Evolutionary conservation across 177 flowering plant genomes (phyloP), one percentile per base, ranked within the genome.

Genomic region (Vitis hybrid): DNA sequence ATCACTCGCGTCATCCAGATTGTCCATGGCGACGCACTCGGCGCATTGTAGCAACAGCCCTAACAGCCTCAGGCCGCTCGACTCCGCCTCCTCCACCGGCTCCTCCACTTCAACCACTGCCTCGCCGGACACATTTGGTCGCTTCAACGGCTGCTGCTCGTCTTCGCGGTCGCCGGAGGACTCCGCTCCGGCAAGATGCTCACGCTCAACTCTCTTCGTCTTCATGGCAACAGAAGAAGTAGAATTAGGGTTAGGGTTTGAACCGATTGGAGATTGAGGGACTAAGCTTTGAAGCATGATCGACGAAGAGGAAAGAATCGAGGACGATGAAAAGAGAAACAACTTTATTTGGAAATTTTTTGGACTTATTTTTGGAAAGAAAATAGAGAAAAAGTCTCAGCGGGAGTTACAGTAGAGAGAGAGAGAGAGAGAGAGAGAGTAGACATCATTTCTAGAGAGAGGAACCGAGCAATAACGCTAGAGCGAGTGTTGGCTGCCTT

Each of bases 41-140:
- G 96, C 98, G 76, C 98, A 93, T 78, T 86, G 90, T 6, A 93
- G 81, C 51, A 93, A 70, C 4, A 90, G 81, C 1, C 96, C 88
- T 0, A 93, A 73, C 5, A 93, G 84, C 19, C 84, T 78, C 32
- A 93, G 81, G 1, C 88, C 90, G 10, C 70, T 61, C 1, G 83
- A 74, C 64, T 85, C 89, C 5, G 62, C 67, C 15, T 51, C 51
- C 26, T 70, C 75, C 1, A 6, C 55, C 34, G 21, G 15, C 14
- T 59, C 51, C 56, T 69, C 68, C 2, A 60, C 73, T 58, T 75
- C 62, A 9, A 60, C 51, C 4, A 64, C 18, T 1, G 67, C 64
- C 34, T 65, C 80, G 60, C 67, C 63, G 19, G 74, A 51, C 66
- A 70, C 17, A 62, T 77, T 74, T 45, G 58, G 78, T 17, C 85